phyloP scores from a whole-genome alignment of 1,284 basidiomycete species.

The Prillingera fragicola region DNA sequence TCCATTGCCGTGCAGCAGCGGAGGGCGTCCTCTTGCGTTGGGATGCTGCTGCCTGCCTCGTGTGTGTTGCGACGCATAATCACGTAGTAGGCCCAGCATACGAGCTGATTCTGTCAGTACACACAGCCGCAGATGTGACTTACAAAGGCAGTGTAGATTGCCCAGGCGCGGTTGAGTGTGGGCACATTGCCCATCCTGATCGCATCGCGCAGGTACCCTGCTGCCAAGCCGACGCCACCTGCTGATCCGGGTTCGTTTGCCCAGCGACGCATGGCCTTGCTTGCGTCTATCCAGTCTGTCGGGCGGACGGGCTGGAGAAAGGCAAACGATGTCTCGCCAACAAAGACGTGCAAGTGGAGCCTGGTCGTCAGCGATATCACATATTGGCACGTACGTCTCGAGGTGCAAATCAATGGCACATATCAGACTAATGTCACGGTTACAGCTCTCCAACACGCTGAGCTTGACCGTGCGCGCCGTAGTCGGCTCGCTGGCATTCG shows the following conservation, averaged over 20 bases:
- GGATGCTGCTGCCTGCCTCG: too few species aligned
- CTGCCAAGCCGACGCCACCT: neutral
- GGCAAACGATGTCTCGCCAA: conserved; percentile 3
- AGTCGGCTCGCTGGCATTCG: neutral
- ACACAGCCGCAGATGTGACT: neutral
- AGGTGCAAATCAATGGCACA: conserved; percentile 2
- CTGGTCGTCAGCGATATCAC: neutral
- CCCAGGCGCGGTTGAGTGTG: conserved; percentile 2
- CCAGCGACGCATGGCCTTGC: conserved; percentile 4
- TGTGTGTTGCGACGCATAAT: neutral
- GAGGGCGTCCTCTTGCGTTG: conserved; percentile 3
- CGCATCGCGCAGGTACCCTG: neutral
- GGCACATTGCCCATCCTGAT: neutral
- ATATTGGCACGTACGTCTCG: neutral
- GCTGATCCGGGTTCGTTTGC: neutral
- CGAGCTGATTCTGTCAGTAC: conserved; percentile 2
- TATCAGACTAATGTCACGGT: too few species aligned
- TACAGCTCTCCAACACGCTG: too few species aligned
- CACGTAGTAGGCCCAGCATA: conserved; percentile 6
- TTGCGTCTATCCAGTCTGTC: conserved; percentile 5
- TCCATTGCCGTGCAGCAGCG: neutral
- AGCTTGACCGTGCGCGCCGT: too few species aligned
- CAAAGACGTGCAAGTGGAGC: conserved; percentile 5
- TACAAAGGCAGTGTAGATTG: conserved; percentile 6
- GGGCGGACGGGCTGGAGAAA: conserved; percentile 6